Evolutionary conservation across 1,139 yeast genomes (phyloP), one percentile per base, ranked within the genome.

Genomic region (Waltiozyma sp.): DNA sequence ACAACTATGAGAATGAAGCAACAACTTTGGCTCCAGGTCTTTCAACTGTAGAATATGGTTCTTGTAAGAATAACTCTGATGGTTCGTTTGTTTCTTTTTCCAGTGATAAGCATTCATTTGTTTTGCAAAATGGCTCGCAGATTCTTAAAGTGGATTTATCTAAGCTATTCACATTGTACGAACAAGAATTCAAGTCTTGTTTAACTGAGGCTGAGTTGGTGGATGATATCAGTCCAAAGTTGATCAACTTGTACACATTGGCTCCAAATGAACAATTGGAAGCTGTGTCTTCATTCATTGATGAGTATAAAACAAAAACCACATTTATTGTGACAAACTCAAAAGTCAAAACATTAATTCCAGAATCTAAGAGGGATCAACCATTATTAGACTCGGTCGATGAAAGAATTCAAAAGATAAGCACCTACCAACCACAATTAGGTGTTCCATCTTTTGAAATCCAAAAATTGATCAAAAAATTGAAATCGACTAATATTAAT

Each of bases 381-480:
- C 6, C 23, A 11, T 35, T 35, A 15, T 18, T 8, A 18, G 14
- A 18, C 3, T 35, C 37, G 10, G 34, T 28, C 16, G 11, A 28
- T 6, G 10, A 4, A 28, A 5, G 6, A 28, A 28, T 6, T 6
- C 4, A 15, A 28, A 6, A 15, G 16, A 14, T 6, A 10, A 28
- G 4, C 34, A 10, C 16, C 34, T 35, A 38, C 21, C 21, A 38
- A 15, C 36, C 28, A 7, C 16, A 42, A 19, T 35, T 48, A 10
- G 50, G 46, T 3, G 37, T 33, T 6, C 47, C 49, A n/a, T 38
- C 40, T 26, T 39, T 37, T 13, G 55, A 51, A 37, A 43, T 51
- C 4, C 37, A 40, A 13, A 37, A 28, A 2, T 36, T 53, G 6
- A 16, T 46, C 6, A 28, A 40, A 2, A 36, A 41, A 2, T 24